Conservation (phyloP, 768 basidiomycete genomes). For the Tulasnella sp. region DNA sequence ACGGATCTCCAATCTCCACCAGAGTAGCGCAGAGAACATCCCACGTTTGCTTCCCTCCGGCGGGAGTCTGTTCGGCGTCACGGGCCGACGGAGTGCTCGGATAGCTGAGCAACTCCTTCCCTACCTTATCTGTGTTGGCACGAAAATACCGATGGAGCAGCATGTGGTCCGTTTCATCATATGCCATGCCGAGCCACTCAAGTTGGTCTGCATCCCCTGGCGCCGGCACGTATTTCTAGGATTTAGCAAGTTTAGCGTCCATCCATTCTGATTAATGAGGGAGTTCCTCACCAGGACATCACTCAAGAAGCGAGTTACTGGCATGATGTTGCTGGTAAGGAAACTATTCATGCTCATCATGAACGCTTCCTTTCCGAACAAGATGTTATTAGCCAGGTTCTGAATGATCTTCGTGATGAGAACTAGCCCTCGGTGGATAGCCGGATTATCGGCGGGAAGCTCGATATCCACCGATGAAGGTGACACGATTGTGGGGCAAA, state of each 20-base stretch:
- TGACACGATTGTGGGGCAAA: conserved; percentile 79
- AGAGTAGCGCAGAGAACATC: conserved; percentile 65
- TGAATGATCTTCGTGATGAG: conserved; percentile 86
- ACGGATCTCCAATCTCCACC: conserved; percentile 60
- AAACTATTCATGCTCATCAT: conserved; percentile 74
- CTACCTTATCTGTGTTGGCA: conserved; percentile 76
- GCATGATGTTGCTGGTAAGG: conserved; percentile 52
- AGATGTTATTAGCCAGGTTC: conserved; percentile 86
- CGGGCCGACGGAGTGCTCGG: conserved; percentile 30
- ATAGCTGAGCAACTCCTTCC: conserved; percentile 69
- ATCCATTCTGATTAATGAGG: background rate
- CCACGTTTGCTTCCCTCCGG: conserved; percentile 69
- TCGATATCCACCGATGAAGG: conserved; percentile 79
- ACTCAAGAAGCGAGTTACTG: conserved; percentile 63
- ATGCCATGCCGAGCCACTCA: conserved; percentile 55
- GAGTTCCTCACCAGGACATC: conserved; percentile 48
- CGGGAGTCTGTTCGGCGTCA: conserved; percentile 28
- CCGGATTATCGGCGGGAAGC: conserved; percentile 42
- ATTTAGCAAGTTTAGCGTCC: background rate
- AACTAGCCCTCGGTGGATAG: conserved; percentile 67
- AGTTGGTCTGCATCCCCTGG: conserved; percentile 18
- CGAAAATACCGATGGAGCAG: conserved; percentile 76
- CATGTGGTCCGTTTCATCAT: conserved; percentile 73
- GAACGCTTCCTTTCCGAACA: conserved; percentile 82
- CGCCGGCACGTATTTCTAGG: conserved; percentile 28